Evolutionary conservation across 345 rosid genomes (phyloP).

Genomic region (Gossypium herbaceum): DNA sequence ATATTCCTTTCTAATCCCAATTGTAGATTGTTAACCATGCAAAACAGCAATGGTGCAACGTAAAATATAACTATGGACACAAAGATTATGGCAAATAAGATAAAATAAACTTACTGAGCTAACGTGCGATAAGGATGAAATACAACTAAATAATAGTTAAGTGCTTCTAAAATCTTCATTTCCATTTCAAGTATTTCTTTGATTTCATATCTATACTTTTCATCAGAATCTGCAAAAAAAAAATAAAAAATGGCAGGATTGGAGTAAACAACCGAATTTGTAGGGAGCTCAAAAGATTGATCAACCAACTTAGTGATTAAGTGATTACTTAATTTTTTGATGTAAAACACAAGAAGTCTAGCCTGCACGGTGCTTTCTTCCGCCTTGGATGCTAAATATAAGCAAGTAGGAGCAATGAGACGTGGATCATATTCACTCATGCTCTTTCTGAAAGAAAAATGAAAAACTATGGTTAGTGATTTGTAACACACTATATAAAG

Average conservation of each 20-base stretch:
- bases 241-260: constrained; percentile 16
- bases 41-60: neutral
- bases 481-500: neutral
- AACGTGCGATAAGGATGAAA: constrained; percentile 89
- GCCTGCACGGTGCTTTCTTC: constrained; percentile 98
- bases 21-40: neutral
- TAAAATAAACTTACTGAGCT: constrained; percentile 50
- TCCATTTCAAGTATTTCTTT: constrained; percentile 98
- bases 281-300: neutral
- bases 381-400: constrained; percentile 95
- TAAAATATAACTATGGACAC: constrained; percentile 9
- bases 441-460: constrained; percentile 58
- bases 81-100: constrained; percentile 2
- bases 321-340: constrained; percentile 59
- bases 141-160: constrained; percentile 85
- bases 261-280: constrained; percentile 19
- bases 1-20: neutral
- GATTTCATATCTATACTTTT: constrained; percentile 69
- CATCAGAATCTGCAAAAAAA: constrained; percentile 65
- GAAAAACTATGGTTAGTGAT: constrained; percentile 17
- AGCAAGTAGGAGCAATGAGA: constrained; percentile 90
- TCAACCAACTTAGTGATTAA: constrained; percentile 18
- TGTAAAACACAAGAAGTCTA: constrained; percentile 64
- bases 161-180: constrained; percentile 95
- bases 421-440: constrained; percentile 91